Percentiles rank a stretch among this genome's conserved stretches.
Evolutionary conservation across 2,329 filamentous ascomycete species (phyloP).

Genomic region (Cordyceps tenuipes): DNA sequence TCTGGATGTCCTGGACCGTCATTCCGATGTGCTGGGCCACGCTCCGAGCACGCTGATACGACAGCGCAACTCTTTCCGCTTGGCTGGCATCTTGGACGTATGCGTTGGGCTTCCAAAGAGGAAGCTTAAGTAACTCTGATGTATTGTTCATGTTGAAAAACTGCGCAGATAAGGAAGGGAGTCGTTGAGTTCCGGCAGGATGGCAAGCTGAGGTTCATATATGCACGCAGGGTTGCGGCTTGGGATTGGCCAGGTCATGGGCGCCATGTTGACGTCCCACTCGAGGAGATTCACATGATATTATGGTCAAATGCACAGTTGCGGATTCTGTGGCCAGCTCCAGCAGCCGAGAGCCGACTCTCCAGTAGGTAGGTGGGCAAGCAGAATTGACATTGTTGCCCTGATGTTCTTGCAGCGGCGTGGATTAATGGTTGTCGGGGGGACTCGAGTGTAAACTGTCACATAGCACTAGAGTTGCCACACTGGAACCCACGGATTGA

Average conservation of each 20-base stretch:
- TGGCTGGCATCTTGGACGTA: background rate
- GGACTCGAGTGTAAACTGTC: background rate
- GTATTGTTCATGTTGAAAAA: background rate
- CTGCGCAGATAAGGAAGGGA: background rate
- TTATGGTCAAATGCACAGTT: background rate
- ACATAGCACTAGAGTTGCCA: background rate
- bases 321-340: background rate
- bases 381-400: background rate
- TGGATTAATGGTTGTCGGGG: background rate
- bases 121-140: background rate
- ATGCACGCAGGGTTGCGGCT: background rate
- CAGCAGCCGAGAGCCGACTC: background rate
- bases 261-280: background rate
- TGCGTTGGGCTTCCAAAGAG: background rate
- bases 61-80: background rate
- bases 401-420: background rate
- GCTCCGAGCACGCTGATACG: background rate
- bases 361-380: background rate
- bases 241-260: background rate
- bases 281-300: background rate
- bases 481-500: background rate
- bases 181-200: background rate
- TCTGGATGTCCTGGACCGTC: conserved; percentile 17
- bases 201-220: background rate
- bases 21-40: background rate